These are phyloP conservation scores for Cymbopogon citratus DNA, from an alignment of 176 grass and related monocot species.

Conservation along the genomic window DNA sequence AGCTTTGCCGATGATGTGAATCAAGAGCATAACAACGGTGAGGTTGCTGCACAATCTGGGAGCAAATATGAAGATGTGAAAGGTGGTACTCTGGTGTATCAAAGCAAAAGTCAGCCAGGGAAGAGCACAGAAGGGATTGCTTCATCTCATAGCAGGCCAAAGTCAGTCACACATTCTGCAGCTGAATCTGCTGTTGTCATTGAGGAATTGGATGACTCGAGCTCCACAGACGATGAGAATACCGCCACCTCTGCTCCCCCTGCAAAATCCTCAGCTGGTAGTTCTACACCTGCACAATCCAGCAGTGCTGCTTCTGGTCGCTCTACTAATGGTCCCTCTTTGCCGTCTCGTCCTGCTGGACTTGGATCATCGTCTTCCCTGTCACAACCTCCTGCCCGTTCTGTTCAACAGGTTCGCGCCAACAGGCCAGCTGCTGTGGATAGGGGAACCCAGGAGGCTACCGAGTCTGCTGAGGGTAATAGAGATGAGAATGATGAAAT, in stretches of 20 bases:
- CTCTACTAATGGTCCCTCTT: constrained; percentile 18
- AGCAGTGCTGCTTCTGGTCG: constrained; percentile 11
- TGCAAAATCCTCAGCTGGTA: neutral
- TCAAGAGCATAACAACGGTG: constrained; percentile 5
- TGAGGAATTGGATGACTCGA: constrained; percentile 47
- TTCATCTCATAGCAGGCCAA: neutral
- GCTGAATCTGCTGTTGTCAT: constrained; percentile 45
- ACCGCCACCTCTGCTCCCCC: constrained; percentile 23
- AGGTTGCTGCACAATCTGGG: neutral
- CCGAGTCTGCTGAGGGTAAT: constrained; percentile 44
- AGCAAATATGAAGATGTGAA: neutral
- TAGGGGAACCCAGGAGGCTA: constrained; percentile 37
- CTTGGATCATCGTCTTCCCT: constrained; percentile 68
- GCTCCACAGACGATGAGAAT: constrained; percentile 47
- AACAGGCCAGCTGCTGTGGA: constrained; percentile 33
- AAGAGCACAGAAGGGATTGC: constrained; percentile 15
- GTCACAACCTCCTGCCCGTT: constrained; percentile 42
- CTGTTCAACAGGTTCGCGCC: constrained; percentile 46
- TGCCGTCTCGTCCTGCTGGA: constrained; percentile 60
- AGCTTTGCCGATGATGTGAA: neutral
- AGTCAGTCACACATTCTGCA: constrained; percentile 12
- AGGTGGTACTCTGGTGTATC: neutral
- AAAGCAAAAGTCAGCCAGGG: neutral
- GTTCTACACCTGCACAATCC: constrained; percentile 16
- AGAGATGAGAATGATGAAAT: constrained; percentile 79